phyloP scores from a whole-genome alignment of 139 green algal genomes.

The Klebsormidium nitens region DNA sequence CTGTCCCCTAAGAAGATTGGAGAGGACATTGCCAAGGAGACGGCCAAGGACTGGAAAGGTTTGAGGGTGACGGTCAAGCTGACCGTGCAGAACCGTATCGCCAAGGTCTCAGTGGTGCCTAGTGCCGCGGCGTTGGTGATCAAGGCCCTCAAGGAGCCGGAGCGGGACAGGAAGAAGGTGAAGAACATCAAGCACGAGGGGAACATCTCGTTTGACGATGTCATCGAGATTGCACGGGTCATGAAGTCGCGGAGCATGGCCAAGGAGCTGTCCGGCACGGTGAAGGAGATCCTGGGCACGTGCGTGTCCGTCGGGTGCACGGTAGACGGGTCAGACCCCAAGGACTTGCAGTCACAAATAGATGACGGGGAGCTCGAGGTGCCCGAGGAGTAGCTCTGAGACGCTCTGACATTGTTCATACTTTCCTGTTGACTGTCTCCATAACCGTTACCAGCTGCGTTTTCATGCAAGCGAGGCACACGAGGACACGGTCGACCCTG shows the following conservation, averaged over 20 bases:
- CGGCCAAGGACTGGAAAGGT: constrained; percentile 98
- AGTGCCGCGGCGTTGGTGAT: constrained; percentile 93
- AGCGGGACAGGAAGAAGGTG: constrained; percentile 54
- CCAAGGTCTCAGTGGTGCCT: constrained; percentile 95
- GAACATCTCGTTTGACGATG: constrained; percentile 89
- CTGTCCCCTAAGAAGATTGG: constrained; percentile 99
- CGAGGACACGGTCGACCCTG: too few species aligned
- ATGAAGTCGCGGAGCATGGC: constrained; percentile 91
- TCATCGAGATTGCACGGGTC: constrained; percentile 91
- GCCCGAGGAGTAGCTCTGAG: constrained; percentile 15
- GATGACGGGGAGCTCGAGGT: constrained; percentile 39
- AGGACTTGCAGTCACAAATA: constrained; percentile 80
- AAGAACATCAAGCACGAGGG: constrained; percentile 99
- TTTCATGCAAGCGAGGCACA: too few species aligned
- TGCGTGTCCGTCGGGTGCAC: constrained; percentile 94
- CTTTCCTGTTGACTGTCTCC: too few species aligned
- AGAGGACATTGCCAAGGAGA: constrained; percentile 99
- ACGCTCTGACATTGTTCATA: too few species aligned
- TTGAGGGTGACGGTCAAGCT: constrained; percentile 98
- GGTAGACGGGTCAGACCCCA: constrained; percentile 88
- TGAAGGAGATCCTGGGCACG: constrained; percentile 99
- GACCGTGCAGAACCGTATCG: constrained; percentile 96
- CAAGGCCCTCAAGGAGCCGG: constrained; percentile 82
- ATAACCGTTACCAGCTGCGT: too few species aligned
- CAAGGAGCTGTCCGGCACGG: constrained; percentile 76